Percentiles rank a stretch among this genome's conserved stretches.
Evolutionary conservation across 805 yeast species (phyloP).

Genomic region (Sugiyamaella boreocaroliniensis): DNA sequence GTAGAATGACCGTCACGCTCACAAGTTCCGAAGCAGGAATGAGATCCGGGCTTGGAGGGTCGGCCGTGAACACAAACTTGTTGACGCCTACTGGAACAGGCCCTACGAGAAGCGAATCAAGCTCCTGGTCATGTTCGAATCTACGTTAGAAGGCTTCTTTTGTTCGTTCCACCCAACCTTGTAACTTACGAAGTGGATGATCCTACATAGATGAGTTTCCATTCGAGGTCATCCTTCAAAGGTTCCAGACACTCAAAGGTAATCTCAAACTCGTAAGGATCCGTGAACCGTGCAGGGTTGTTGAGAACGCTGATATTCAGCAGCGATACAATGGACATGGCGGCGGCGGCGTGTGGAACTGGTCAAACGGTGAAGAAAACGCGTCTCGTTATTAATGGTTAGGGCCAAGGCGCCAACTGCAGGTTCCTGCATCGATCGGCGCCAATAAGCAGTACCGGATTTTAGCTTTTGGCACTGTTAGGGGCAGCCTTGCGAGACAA

Average conservation of each 20-base stretch:
- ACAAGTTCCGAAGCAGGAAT: slow-evolving; percentile 96
- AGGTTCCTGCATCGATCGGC: not conserved
- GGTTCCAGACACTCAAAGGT: slow-evolving; percentile 96
- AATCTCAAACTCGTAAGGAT: slow-evolving; percentile 92
- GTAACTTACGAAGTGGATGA: slow-evolving; percentile 65
- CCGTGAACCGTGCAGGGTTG: slow-evolving; percentile 91
- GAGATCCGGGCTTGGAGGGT: slow-evolving; percentile 92
- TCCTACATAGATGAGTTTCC: slow-evolving; percentile 97
- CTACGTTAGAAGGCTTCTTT: slow-evolving; percentile 12
- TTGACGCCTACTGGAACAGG: slow-evolving; percentile 98
- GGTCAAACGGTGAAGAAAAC: not conserved
- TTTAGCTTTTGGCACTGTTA: too few species aligned
- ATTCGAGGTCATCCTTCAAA: slow-evolving; percentile 83
- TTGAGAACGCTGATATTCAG: slow-evolving; percentile 86
- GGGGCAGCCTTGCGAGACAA: too few species aligned
- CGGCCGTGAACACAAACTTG: slow-evolving; percentile 87
- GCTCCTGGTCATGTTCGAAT: slow-evolving; percentile 91
- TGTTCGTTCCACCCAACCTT: not conserved
- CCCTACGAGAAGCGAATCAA: slow-evolving; percentile 94
- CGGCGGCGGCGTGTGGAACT: not conserved
- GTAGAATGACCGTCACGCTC: slow-evolving; percentile 85
- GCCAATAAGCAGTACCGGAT: not conserved
- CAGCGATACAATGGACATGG: slow-evolving; percentile 88
- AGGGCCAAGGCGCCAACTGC: slow-evolving; percentile 1
- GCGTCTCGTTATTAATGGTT: slow-evolving; percentile 1